phyloP scores from a whole-genome alignment of 2,329 filamentous ascomycete species.

The Huntiella bhutanensis region DNA sequence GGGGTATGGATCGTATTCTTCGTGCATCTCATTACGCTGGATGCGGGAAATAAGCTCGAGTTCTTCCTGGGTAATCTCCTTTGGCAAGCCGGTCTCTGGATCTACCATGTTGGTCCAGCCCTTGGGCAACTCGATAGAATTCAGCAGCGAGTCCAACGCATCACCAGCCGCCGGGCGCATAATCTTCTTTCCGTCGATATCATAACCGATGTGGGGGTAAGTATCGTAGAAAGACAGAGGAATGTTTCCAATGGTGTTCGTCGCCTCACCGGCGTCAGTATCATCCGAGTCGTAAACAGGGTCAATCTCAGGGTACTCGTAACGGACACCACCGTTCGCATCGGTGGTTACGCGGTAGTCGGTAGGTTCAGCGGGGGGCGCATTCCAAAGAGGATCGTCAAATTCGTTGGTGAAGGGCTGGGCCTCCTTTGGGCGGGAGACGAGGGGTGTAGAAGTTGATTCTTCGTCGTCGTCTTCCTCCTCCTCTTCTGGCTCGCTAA shows the following conservation, averaged over 20 bases:
- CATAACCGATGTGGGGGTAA: constrained; percentile 95
- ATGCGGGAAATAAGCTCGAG: constrained; percentile 74
- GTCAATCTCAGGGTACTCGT: constrained; percentile 84
- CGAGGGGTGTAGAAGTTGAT: constrained; percentile 20
- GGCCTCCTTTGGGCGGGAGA: constrained; percentile 15
- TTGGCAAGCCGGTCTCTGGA: constrained; percentile 77
- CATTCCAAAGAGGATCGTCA: constrained; percentile 16
- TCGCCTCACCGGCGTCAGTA: constrained; percentile 57
- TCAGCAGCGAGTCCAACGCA: constrained; percentile 77
- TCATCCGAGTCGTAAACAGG: constrained; percentile 94
- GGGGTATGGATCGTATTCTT: constrained; percentile 85
- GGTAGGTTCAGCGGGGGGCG: constrained; percentile 15
- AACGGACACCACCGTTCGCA: constrained; percentile 78
- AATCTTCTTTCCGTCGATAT: constrained; percentile 97
- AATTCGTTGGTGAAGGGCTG: constrained; percentile 16
- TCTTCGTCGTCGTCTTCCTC: constrained; percentile 20
- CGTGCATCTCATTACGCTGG: constrained; percentile 71
- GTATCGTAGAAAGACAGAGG: constrained; percentile 89
- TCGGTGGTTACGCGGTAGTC: constrained; percentile 46
- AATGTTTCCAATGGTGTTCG: constrained; percentile 91
- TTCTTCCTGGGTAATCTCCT: constrained; percentile 75
- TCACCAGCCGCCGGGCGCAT: constrained; percentile 88
- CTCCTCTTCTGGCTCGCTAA: constrained; percentile 18
- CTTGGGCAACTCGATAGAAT: constrained; percentile 92
- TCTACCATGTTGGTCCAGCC: constrained; percentile 95